Percentiles rank a stretch among this genome's conserved stretches.
phyloP scores from a whole-genome alignment of 1,139 yeast genomes.

The Candida neerlandica region DNA sequence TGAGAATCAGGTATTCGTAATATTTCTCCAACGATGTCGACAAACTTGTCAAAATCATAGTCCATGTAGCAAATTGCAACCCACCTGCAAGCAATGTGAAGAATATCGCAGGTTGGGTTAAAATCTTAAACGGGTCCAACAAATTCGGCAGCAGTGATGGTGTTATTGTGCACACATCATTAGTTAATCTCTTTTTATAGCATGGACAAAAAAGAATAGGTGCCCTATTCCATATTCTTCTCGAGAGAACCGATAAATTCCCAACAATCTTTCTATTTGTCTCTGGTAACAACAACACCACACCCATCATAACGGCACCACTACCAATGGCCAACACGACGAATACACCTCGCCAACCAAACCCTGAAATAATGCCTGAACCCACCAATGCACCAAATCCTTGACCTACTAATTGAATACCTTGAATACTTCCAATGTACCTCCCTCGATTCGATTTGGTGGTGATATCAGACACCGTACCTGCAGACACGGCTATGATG shows the following conservation, averaged over 20 bases:
- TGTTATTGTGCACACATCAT: constrained; percentile 22
- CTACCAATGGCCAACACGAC: constrained; percentile 71
- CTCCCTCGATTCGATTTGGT: constrained; percentile 65
- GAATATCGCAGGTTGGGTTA: constrained; percentile 32
- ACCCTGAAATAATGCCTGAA: constrained; percentile 57
- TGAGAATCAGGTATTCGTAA: constrained; percentile 54
- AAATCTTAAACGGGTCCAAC: constrained; percentile 48
- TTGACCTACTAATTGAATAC: constrained; percentile 69
- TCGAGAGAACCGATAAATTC: constrained; percentile 59
- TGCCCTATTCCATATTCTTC: constrained; percentile 37
- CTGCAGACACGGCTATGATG: constrained; percentile 64
- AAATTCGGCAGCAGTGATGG: constrained; percentile 33
- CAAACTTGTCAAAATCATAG: constrained; percentile 65
- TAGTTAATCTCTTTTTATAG: constrained; percentile 19
- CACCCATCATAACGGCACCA: constrained; percentile 39
- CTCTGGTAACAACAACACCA: constrained; percentile 61
- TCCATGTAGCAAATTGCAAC: constrained; percentile 67
- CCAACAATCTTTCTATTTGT: constrained; percentile 72
- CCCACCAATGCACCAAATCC: constrained; percentile 80
- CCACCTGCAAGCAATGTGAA: constrained; percentile 53
- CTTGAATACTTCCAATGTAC: constrained; percentile 61
- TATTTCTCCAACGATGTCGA: constrained; percentile 50
- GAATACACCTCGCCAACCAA: constrained; percentile 78
- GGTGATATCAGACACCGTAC: constrained; percentile 70
- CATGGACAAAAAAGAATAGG: constrained; percentile 37